Base-by-base conservation (phyloP, 2,329 filamentous ascomycete genomes). In the Daldinia sp. region DNA sequence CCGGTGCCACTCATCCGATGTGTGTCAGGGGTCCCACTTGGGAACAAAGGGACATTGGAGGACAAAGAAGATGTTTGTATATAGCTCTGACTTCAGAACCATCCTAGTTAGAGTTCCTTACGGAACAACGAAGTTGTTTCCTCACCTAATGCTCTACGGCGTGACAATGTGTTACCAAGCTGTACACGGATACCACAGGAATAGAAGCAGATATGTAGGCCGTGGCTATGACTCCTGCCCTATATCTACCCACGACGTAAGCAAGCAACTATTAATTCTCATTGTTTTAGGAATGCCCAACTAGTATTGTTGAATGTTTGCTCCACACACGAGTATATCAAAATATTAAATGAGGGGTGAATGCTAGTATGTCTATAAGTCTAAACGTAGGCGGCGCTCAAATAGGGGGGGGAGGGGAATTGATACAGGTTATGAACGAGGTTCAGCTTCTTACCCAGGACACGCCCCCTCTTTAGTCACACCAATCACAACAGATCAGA, bases 311-410 rank as follows among this genome's bases (percentile, higher is more conserved):
- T 10, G 12, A 20, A n/a, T 4, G 23, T 28, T 10, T 28, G 13
- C 5, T 28, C 2, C 44, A 28, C 5, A 4, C 23, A 28, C 12
- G 9, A 20, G 44, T 5, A 48, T 7, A 48, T 28, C 44, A 28
- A 26, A 30, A 50, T 30, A 15, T 13, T 13, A 30, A 6, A 50
- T 30, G 26, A 30, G 46, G 26, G 46, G 26, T 30, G 26, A n/a
- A 28, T 2, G 6, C 15, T 4, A 30, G 15, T 50, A 50, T 50
- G 9, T 30, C 6, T 50, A 9, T 50, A 30, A 50, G 7, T 28
- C 12, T 50, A 50, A 50, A 9, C 26, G 46, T 50, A 50, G 46
- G 46, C 6, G 26, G 46, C 46, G 13, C 26, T 50, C 46, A 30
- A 50, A 30, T 7, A 35, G 7, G 30, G 30, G 30, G 30, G 30